phyloP scores from a whole-genome alignment of 202 grass and related monocot species.

The Alloteropsis angusta region DNA sequence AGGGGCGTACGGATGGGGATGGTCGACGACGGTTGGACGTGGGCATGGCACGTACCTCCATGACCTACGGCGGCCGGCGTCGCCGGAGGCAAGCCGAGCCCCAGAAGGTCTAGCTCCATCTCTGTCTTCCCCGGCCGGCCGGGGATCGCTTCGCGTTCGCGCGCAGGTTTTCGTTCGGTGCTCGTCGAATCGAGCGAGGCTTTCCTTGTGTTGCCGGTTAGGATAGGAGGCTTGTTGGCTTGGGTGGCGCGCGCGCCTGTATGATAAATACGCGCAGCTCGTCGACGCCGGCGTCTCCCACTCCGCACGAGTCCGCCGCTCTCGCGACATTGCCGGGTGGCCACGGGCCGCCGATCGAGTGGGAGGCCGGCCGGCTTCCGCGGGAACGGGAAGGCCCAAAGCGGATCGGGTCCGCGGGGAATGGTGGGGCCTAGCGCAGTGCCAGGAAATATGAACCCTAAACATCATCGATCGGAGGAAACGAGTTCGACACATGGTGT shows the following conservation, averaged over 20 bases:
- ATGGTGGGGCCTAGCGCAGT: too few relatives aligned
- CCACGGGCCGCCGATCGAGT: not conserved
- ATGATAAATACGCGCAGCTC: not conserved
- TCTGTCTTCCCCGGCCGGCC: not conserved
- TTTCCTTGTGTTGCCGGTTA: not conserved
- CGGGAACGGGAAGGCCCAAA: not conserved
- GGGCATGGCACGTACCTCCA: not conserved
- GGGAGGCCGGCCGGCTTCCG: not conserved
- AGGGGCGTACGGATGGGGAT: too few relatives aligned
- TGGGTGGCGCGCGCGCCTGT: not conserved
- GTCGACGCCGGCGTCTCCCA: not conserved
- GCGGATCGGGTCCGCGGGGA: not conserved
- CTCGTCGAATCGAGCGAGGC: not conserved
- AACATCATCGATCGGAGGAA: too few relatives aligned
- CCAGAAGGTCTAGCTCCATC: constrained; percentile 26
- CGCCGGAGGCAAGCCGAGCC: not conserved
- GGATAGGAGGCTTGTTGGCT: not conserved
- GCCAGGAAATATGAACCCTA: too few relatives aligned
- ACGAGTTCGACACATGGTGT: too few relatives aligned
- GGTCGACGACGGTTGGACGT: too few relatives aligned
- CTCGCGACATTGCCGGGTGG: not conserved
- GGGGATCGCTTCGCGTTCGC: not conserved
- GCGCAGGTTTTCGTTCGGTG: not conserved
- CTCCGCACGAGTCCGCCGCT: not conserved
- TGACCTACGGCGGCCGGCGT: not conserved